Evolutionary conservation across 2,329 filamentous ascomycete genomes (phyloP).

Genomic region (Byssochlamys sp.): DNA sequence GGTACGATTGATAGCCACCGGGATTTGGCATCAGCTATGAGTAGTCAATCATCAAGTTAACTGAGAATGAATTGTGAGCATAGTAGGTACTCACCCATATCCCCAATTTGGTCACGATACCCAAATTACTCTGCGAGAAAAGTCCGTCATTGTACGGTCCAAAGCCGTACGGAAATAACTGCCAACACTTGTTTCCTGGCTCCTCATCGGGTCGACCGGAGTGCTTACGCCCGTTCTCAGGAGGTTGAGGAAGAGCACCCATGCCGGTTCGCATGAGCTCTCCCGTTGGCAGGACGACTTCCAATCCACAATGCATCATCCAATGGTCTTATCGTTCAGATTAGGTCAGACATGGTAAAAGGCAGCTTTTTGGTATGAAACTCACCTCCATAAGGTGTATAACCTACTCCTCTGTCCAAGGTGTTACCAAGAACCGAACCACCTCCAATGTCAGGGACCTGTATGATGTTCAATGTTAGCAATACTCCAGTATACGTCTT

Average conservation of each 20-base stretch:
- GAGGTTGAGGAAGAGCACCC: slow-evolving; percentile 26
- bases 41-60: background rate
- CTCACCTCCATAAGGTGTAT: background rate
- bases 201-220: background rate
- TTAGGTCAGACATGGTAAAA: background rate
- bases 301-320: slow-evolving; percentile 34
- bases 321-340: slow-evolving; percentile 37
- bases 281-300: slow-evolving; percentile 39
- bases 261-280: slow-evolving; percentile 39
- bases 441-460: background rate
- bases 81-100: slow-evolving; percentile 25
- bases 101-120: slow-evolving; percentile 48
- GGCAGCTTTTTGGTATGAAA: background rate
- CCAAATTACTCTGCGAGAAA: slow-evolving; percentile 45
- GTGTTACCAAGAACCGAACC: background rate
- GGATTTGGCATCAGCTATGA: slow-evolving; percentile 43
- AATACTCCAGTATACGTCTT: background rate
- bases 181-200: slow-evolving; percentile 29
- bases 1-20: slow-evolving; percentile 37
- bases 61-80: background rate
- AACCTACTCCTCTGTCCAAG: background rate
- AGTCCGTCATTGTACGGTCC: slow-evolving; percentile 35
- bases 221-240: background rate
- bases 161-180: slow-evolving; percentile 35
- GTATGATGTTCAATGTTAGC: background rate